Base-by-base conservation (phyloP, 768 basidiomycete species). In the Rhodosporidiobolus sp. region DNA sequence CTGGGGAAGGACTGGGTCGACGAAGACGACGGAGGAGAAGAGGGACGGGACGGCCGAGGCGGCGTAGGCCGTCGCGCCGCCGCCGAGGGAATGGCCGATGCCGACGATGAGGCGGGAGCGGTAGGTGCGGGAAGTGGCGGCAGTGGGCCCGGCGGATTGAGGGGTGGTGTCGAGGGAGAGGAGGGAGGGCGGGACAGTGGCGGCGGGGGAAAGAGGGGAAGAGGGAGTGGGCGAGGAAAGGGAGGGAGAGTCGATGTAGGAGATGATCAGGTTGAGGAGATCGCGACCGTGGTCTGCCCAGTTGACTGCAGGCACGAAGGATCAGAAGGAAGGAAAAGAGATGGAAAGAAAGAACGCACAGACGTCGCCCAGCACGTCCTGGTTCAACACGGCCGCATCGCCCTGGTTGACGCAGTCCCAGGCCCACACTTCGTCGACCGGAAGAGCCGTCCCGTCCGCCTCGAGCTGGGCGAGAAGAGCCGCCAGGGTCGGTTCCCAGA, bases 401-500 rank as follows among this genome's bases (percentile, higher is more conserved):
- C 92, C 94, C 71, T 94, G 91, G 70, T 92, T 88, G 7, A 88
- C 85, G 10, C 90, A 86, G 75, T 96, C 94, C 84, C 90, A 89
- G 0, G 86, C 78, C 92, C 92, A 94, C 2, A 94, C 83, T 65
- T 89, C 86, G 83, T 90, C 84, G 80, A 93, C 74, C 83, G 83
- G 67, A 43, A 80, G 78, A 50, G 46, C 48, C 17, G 9, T 16
- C 5, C 38, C 46, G 32, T 35, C 26, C 32, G n/a, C n/a, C 30
- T 75, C 68, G 30, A 65, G 77, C 2, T 81, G 82, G 38, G 83
- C 79, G 4, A 94, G 79, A 12, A 94, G 79, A 48, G 82, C 75
- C 1, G 79, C 79, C 3, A 95, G 72, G 26, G 85, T 84, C 0
- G 90, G 87, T 78, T 94, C 91, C 88, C 90, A 95, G 16, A 86